Conservation (phyloP, 441 rosid species). For the Capsella rubella region DNA sequence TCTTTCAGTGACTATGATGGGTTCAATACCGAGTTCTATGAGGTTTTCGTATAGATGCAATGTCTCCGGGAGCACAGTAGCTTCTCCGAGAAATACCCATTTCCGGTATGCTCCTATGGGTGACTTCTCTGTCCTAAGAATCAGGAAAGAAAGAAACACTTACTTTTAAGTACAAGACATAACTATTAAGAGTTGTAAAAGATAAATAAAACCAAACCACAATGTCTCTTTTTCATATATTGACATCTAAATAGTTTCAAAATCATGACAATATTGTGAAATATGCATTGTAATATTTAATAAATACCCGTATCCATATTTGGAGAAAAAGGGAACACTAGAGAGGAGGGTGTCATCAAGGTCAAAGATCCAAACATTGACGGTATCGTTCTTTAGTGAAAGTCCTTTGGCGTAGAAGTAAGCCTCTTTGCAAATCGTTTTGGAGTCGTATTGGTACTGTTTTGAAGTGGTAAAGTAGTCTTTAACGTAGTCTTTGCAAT, state of each 20-base stretch:
- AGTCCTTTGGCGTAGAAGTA: constrained; percentile 50
- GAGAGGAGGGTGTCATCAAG: constrained; percentile 71
- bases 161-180: not conserved
- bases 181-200: not conserved
- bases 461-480: constrained; percentile 58
- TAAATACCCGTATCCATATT: constrained; percentile 63
- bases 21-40: constrained; percentile 51
- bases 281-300: not conserved
- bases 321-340: constrained; percentile 57
- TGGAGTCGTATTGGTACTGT: constrained; percentile 59
- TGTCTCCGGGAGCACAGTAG: constrained; percentile 53
- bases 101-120: constrained; percentile 25
- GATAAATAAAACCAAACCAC: not conserved
- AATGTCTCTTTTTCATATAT: not conserved
- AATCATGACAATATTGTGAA: not conserved
- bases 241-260: not conserved
- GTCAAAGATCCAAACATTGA: constrained; percentile 63
- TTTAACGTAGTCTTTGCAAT: constrained; percentile 57
- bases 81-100: constrained; percentile 49
- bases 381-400: constrained; percentile 48
- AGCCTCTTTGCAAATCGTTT: constrained; percentile 48
- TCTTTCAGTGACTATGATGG: constrained; percentile 65
- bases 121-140: constrained; percentile 50
- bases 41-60: constrained; percentile 54
- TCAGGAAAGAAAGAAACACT: not conserved